phyloP scores from a whole-genome alignment of 1,284 basidiomycete species.

The Cutaneotrichosporon sp. region DNA sequence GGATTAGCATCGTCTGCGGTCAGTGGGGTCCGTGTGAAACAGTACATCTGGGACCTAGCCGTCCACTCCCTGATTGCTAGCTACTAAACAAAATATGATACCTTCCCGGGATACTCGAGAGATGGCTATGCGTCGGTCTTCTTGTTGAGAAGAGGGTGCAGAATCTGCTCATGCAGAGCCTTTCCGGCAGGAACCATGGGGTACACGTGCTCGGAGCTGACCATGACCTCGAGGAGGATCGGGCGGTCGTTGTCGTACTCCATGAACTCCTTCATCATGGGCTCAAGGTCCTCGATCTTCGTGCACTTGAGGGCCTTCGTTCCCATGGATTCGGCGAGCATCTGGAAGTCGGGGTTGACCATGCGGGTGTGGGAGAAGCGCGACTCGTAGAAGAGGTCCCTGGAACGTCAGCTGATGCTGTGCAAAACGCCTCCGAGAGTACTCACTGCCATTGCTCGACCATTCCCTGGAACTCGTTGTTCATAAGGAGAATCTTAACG shows the following conservation, averaged over 20 bases:
- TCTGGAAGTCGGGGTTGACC: conserved; percentile 90
- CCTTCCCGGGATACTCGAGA: too few species aligned
- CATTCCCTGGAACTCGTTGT: conserved; percentile 98
- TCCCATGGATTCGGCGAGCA: conserved; percentile 82
- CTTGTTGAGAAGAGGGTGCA: conserved; percentile 26
- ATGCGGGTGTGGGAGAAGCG: conserved; percentile 92
- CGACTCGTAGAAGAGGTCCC: conserved; percentile 70
- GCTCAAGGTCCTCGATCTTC: conserved; percentile 69
- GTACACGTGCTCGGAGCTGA: conserved; percentile 88
- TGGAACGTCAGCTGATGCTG: background rate
- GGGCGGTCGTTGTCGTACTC: conserved; percentile 79
- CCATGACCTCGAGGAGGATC: conserved; percentile 83
- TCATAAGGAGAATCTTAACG: conserved; percentile 60
- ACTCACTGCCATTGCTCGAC: conserved; percentile 95
- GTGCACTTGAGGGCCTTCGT: conserved; percentile 81
- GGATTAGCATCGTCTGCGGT: too few species aligned
- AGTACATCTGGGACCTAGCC: too few species aligned
- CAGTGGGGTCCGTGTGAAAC: too few species aligned
- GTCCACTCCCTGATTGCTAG: too few species aligned
- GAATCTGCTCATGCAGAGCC: conserved; percentile 79
- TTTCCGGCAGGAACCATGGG: conserved; percentile 79
- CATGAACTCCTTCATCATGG: conserved; percentile 97
- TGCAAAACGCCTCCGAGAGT: conserved; percentile 70
- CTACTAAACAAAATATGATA: too few species aligned
- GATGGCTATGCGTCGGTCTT: background rate